Evolutionary conservation across 768 basidiomycete genomes (phyloP).

Genomic region (Mycena rosella): DNA sequence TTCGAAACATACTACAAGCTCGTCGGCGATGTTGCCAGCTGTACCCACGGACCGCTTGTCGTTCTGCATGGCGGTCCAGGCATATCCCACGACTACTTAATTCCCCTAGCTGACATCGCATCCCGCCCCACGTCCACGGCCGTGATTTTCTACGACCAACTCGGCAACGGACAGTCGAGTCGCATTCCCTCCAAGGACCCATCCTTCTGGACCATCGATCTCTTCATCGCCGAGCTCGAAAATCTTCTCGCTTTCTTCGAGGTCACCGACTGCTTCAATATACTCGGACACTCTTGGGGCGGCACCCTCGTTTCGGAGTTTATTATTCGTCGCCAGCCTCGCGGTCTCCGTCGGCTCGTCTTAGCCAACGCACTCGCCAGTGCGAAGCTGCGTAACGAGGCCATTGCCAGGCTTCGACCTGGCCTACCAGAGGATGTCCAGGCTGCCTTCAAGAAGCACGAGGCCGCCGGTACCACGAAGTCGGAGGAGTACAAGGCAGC

Average conservation of each 20-base stretch:
- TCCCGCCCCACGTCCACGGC: constrained; percentile 48
- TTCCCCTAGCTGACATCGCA: constrained; percentile 54
- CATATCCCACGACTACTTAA: constrained; percentile 57
- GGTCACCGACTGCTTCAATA: background rate
- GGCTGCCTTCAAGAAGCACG: constrained; percentile 56
- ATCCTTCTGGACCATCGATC: constrained; percentile 60
- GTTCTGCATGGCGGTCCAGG: constrained; percentile 67
- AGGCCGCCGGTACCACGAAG: constrained; percentile 57
- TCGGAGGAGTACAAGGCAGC: constrained; percentile 60
- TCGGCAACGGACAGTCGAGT: constrained; percentile 66
- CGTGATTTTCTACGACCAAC: constrained; percentile 68
- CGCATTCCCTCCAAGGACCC: constrained; percentile 59
- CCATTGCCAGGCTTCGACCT: constrained; percentile 44
- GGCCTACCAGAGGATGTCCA: constrained; percentile 56
- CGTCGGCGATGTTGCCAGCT: constrained; percentile 50
- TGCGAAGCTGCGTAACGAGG: constrained; percentile 51
- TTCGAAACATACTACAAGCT: constrained; percentile 61
- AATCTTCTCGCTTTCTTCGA: constrained; percentile 16
- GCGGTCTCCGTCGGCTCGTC: constrained; percentile 46
- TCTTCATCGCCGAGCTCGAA: constrained; percentile 45
- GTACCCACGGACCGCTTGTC: constrained; percentile 52
- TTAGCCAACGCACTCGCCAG: constrained; percentile 53
- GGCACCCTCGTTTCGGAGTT: constrained; percentile 54
- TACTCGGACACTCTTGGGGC: constrained; percentile 35
- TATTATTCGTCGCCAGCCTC: constrained; percentile 37